Evolutionary conservation across 2,329 filamentous ascomycete genomes (phyloP), one percentile per base, ranked within the genome.

Genomic region (Pleoardoris graminearum): DNA sequence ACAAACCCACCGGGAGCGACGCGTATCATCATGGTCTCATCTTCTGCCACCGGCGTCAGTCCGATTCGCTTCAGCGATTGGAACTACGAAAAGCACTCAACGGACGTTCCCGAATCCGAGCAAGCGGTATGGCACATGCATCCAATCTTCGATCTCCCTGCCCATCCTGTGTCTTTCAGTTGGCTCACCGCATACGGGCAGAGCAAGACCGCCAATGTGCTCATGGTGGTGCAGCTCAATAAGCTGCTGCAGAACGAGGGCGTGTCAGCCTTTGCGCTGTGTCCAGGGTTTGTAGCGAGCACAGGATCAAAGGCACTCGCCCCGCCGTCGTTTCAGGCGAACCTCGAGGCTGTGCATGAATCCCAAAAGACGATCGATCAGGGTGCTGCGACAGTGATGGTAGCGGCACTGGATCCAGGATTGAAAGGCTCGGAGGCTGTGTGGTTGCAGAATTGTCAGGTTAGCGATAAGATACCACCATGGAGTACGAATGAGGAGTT

Each of bases 31-130:
- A 23, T n/a, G 21, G 32, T 61, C 1, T 42, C 27, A 35, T 54
- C 55, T n/a, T 14, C 10, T 2, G 45, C 38, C 4, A 30, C 10
- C 10, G 7, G n/a, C 7, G 23, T 21, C 10, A 48, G 39, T n/a
- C 55, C 58, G 11, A 27, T 63, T 30, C 61, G 72, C 2, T 78
- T 79, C 58, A 68, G 73, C 37, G 73, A 78, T 59, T 72, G 66
- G 43, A 71, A 72, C 22, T 74, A 76, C 48, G 50, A 51, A 32
- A 37, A 17, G 6, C 33, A 38, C 46, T 48, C 43, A 14, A 56
- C 48, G n/a, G 45, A 32, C 25, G 17, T 53, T 1, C 42, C 60
- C 1, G 52, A 47, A 4, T 46, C 53, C 2, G 54, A 63, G 35
- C 49, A 51, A 23, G 50, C 50, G 8, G 45, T 38, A 14, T 49